Base-by-base conservation (phyloP, 2,329 filamentous ascomycete species). In the Fusarium sp. region DNA sequence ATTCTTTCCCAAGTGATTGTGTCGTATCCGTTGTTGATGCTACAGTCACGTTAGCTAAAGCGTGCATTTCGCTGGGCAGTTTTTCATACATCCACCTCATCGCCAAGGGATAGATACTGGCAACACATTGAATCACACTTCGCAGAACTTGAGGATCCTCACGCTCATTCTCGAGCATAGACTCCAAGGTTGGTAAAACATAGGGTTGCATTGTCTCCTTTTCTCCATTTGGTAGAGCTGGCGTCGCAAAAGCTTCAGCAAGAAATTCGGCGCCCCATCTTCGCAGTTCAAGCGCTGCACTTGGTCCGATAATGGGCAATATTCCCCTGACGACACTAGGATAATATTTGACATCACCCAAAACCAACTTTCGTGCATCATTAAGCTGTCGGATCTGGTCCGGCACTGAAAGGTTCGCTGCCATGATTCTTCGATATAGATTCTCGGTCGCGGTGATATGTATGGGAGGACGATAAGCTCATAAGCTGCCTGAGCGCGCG, bases 231-330 rank as follows among this genome's bases (percentile, higher is more conserved):
- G 91, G 85, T 76, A 98, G 86, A 26, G 92, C 90, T n/a, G 97
- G 96, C 66, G 93, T 97, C 62, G 96, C 92, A 83, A 99, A 98
- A 5, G 95, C 94, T 84, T 99, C 96, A 61, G 95, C 94, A 45
- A 99, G 86, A 79, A 99, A 99, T 68, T 98, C 95, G 70, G 95
- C 92, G 30, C 95, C 96, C 96, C 96, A 99, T 91, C 95, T 87
- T 81, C 94, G 92, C 77, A 98, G 85, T 81, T 97, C 93, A 61
- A 97, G 83, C 67, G 89, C 88, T 70, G 93, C 88, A 72, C 87
- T 86, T 55, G 92, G 89, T 67, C 91, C 91, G 81, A 98, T 93
- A 77, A 98, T 95, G 60, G 95, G 94, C n/a, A 98, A 85, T 70
- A 98, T 94, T 50, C 94, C 94, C 78, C 93, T 93, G 70, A 99